A percentile compares a stretch with the other conserved stretches of the same genome.
Conservation (phyloP, 371 early-diverging fungal genomes). For the Nosema muscidifuracis region DNA sequence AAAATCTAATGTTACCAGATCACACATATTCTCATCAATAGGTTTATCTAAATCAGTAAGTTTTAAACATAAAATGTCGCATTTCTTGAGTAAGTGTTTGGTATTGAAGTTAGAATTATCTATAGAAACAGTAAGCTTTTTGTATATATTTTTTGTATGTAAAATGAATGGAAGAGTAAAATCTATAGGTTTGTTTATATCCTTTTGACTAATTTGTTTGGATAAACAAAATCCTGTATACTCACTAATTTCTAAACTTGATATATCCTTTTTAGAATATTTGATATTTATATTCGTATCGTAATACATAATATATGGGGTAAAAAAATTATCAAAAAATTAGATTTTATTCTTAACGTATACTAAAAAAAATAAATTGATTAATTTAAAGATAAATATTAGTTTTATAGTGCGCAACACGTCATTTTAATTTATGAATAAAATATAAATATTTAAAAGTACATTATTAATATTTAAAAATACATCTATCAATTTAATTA, state of each 20-base stretch:
- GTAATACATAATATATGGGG: conserved; percentile 13
- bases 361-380: too few species aligned
- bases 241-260: conserved; percentile 2
- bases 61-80: neutral
- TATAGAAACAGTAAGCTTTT: neutral
- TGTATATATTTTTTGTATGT: neutral
- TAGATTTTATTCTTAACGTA: too few species aligned
- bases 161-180: neutral
- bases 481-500: too few species aligned
- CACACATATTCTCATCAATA: conserved; percentile 17
- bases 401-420: too few species aligned
- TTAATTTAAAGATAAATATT: too few species aligned
- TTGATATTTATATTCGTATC: conserved; percentile 16
- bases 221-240: conserved; percentile 30
- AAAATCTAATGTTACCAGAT: conserved; percentile 36
- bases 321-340: too few species aligned
- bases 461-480: too few species aligned
- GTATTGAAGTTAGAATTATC: neutral
- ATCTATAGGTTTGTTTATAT: neutral
- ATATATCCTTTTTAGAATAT: conserved; percentile 5
- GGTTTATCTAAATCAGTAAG: neutral
- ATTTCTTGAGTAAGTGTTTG: neutral
- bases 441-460: too few species aligned
- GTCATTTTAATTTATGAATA: too few species aligned
- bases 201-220: neutral